Conservation (phyloP, 202 grass and related monocot genomes). For the Panicum hallii region DNA sequence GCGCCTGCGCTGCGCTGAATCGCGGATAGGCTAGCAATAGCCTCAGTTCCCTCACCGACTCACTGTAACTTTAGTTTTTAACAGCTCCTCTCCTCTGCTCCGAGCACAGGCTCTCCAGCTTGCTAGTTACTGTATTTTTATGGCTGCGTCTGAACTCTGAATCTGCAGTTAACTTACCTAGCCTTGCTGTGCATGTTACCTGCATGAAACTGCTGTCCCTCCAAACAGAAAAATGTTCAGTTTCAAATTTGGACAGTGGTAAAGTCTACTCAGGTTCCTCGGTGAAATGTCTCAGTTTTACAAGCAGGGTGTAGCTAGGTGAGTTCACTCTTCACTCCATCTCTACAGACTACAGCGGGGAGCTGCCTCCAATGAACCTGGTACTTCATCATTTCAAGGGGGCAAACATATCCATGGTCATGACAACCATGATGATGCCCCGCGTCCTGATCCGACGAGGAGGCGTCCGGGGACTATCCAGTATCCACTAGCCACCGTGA, state of each 20-base stretch:
- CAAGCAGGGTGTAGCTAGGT: no score
- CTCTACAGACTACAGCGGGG: neutral
- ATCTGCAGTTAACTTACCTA: neutral
- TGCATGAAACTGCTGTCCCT: neutral
- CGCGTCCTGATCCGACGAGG: neutral
- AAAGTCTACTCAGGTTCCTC: no score
- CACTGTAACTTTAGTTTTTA: neutral
- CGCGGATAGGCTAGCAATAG: neutral
- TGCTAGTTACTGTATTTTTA: no score
- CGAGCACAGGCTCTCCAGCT: no score
- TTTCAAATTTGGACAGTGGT: neutral
- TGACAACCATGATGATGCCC: constrained; percentile 22
- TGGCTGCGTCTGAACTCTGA: neutral
- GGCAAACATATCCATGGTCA: neutral
- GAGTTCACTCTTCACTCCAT: no score
- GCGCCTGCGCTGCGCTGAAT: neutral
- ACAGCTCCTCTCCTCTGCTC: neutral
- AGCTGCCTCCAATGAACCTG: neutral
- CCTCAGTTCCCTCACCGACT: neutral
- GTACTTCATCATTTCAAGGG: neutral
- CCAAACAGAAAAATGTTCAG: neutral
- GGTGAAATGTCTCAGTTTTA: no score
- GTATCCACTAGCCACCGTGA: neutral
- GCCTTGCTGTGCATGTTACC: neutral
- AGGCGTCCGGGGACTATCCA: neutral